These are phyloP conservation scores for Passalora sequoiae DNA, from an alignment of 2,329 filamentous ascomycete genomes.

Conservation along the genomic window DNA sequence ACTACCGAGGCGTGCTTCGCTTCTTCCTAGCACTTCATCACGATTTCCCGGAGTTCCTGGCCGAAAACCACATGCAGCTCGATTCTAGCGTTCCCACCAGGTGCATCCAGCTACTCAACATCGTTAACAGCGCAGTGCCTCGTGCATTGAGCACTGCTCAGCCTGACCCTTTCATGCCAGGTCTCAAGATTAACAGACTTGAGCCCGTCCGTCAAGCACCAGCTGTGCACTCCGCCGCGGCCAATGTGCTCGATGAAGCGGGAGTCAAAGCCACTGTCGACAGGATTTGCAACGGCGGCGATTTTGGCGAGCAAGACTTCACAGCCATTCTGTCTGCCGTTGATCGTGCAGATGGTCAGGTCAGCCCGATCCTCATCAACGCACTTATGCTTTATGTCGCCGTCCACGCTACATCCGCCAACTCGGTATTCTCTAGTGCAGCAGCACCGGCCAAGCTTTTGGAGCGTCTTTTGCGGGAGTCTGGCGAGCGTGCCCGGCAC, in stretches of 20 bases:
- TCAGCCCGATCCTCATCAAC: slow-evolving; percentile 60
- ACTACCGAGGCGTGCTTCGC: slow-evolving; percentile 79
- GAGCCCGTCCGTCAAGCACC: slow-evolving; percentile 69
- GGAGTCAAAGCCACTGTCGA: slow-evolving; percentile 54
- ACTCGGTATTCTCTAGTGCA: slow-evolving; percentile 58
- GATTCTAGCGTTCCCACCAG: slow-evolving; percentile 76
- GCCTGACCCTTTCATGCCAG: slow-evolving; percentile 66
- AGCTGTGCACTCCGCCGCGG: slow-evolving; percentile 58
- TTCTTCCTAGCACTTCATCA: slow-evolving; percentile 82
- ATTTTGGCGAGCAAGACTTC: slow-evolving; percentile 65
- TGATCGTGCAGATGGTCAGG: slow-evolving; percentile 44
- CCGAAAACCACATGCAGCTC: slow-evolving; percentile 77
- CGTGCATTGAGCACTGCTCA: slow-evolving; percentile 61
- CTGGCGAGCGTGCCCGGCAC: slow-evolving; percentile 74
- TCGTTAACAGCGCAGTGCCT: slow-evolving; percentile 77
- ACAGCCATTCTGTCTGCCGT: slow-evolving; percentile 72
- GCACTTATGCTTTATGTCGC: slow-evolving; percentile 80
- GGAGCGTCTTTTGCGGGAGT: slow-evolving; percentile 68
- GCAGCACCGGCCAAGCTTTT: slow-evolving; percentile 67
- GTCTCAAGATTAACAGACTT: slow-evolving; percentile 69
- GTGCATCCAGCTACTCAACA: slow-evolving; percentile 79
- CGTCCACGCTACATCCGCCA: slow-evolving; percentile 60
- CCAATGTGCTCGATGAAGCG: slow-evolving; percentile 46
- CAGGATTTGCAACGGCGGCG: slow-evolving; percentile 37
- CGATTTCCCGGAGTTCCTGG: slow-evolving; percentile 89